Base-by-base conservation (phyloP, 2,329 filamentous ascomycete species). In the Fusarium sp. region DNA sequence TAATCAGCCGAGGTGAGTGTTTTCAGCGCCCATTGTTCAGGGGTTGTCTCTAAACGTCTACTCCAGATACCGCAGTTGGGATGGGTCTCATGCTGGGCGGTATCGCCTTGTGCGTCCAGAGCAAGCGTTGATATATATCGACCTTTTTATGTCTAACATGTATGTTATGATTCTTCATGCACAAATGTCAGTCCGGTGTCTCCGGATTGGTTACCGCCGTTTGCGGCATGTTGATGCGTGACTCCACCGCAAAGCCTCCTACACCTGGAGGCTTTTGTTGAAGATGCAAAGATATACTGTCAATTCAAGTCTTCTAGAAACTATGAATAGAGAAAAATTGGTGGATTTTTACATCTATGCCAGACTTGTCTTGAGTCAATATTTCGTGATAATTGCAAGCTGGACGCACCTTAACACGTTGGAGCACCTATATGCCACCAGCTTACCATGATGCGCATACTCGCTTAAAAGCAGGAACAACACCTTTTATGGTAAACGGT, bases 31-130 rank as follows among this genome's bases (percentile, higher is more conserved):
- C 18, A n/a, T 52, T 27, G 5, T 16, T 22, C 18, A 10, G 16
- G 4, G 20, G 20, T 13, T 47, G 25, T 18, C 20, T 58, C 40
- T 56, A 67, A 59, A 65, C 40, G 8, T 16, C 4, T 35, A 27
- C 9, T 27, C 36, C 71, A 95, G 94, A 96, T 81, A 97, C 94
- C 0, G 94, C 92, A 88, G 84, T 95, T 65, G 95, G 95, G 9
- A 95, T 97, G 93, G 85, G 85, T 1, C 83, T 97, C 14, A 95
- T 96, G 4, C 84, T 97, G 54, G 88, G 87, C 18, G 95, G 95
- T 0, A 97, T 98, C 81, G 94, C 88, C 4, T 83, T 98, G 29
- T 98, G 95, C 83, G 95, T 98, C 3, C 89, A 94, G 66, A 92
- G 90, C 80, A 92, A 92, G 79, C 74, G 79, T 59, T 82, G 77